Evolutionary conservation across 208 protist species (phyloP), one percentile per base, ranked within the genome.

Genomic region (Leishmania amazonensis): DNA sequence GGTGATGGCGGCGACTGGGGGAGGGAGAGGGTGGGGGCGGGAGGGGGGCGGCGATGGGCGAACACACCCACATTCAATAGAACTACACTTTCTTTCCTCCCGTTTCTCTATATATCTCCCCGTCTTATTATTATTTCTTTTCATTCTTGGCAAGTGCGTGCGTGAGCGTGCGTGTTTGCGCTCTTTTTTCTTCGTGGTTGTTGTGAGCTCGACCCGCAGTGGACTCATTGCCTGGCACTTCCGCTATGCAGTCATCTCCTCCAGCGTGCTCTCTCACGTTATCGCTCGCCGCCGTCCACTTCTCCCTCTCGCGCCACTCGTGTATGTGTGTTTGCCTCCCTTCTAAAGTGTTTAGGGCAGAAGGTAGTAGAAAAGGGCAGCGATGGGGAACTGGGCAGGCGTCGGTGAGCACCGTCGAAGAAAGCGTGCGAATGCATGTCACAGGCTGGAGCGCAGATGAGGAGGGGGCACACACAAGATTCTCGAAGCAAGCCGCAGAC

Each of bases 11-110:
- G 19, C 45, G 17, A 40, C 70, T 35, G 70, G 21, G 42, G 15
- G 31, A n/a, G 53, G 35, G 47, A 35, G 21, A 31, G 38, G 1
- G 42, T 13, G 24, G 2, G 71, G 45, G 0, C 17, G 47, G 0
- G 71, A 31, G 7, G 2, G 35, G 73, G 47, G 47, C 2, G 47
- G 28, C 40, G 42, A 57, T 45, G 35, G 7, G 3, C 24, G 11
- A 47, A 35, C 38, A 68, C 53, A 53, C 31, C 13, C 5, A 68
- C 40, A 53, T 54, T 6, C 40, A 38, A 38, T 60, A 38, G 11
- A 35, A 40, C 72, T 40, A 58, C 54, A 60, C 31, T 80, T 70
- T 47, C 13, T 79, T 62, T 80, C 45, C 28, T 84, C 11, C 40
- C 35, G 17, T 75, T 79, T 45, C 19, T 49, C 70, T 17, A 13